These are phyloP conservation scores for Trichaptum fuscoviolaceum DNA, from an alignment of 768 basidiomycete species.

Conservation along the genomic window DNA sequence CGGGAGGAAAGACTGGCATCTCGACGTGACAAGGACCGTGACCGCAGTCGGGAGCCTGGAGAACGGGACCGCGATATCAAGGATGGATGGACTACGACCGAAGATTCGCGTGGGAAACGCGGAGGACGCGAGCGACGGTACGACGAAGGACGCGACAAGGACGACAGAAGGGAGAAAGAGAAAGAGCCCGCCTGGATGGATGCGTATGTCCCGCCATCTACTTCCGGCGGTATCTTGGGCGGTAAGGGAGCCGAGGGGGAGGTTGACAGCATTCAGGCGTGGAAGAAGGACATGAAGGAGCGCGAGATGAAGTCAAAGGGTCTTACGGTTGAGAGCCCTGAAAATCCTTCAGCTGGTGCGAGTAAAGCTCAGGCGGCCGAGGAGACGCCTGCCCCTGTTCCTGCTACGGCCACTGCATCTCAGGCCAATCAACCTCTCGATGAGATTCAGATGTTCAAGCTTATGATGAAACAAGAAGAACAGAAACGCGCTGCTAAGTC, in stretches of 20 bases:
- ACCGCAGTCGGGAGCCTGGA: constrained; percentile 31
- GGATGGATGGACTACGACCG: constrained; percentile 52
- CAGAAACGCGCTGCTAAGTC: constrained; percentile 24
- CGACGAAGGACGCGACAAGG: constrained; percentile 47
- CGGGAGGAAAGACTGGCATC: constrained; percentile 69
- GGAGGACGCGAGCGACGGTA: constrained; percentile 54
- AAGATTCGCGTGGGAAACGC: constrained; percentile 61
- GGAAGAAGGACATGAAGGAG: constrained; percentile 81
- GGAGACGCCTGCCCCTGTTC: neutral
- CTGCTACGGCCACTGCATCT: constrained; percentile 4
- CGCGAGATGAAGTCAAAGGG: constrained; percentile 56
- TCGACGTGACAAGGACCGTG: constrained; percentile 40
- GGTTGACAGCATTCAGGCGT: constrained; percentile 79
- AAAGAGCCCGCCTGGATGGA: constrained; percentile 95
- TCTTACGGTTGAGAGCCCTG: constrained; percentile 12
- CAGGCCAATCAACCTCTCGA: constrained; percentile 45
- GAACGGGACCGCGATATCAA: constrained; percentile 48
- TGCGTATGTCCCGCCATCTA: constrained; percentile 63
- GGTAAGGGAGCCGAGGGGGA: constrained; percentile 57
- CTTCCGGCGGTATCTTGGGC: constrained; percentile 26
- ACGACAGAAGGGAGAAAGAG: constrained; percentile 51
- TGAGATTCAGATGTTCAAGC: constrained; percentile 79
- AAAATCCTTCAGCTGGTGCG: constrained; percentile 13
- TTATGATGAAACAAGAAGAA: constrained; percentile 79
- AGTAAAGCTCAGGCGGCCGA: constrained; percentile 7